Evolutionary conservation across 75 land plant genomes (phyloP), one percentile per base, ranked within the genome.

Genomic region (Selaginella tamariscina): DNA sequence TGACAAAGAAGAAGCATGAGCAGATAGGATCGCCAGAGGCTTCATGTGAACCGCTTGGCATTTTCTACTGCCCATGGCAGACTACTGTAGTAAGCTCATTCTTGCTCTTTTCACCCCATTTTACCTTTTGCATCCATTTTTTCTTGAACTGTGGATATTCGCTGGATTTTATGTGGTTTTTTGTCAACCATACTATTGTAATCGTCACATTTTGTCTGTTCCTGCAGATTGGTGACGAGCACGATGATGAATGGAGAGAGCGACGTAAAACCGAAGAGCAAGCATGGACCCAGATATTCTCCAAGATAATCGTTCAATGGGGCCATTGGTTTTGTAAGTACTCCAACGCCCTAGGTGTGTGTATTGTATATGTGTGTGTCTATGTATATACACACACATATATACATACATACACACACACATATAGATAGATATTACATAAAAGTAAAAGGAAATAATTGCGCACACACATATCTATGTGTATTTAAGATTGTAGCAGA

Each of bases 321-420:
- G 86, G 85, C 44, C 98, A 94, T 31, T 89, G 86, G 86, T 75
- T 94, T 79, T 84, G 94, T 84, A 68, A 71, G 79, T 66, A 9
- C 18, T 30, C 5, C 11, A 39, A 39, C 49, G 5, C 15, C 49
- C 15, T 39, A 5, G 5, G 49, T n/a, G n/a, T n/a, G n/a, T n/a
- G n/a, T n/a, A n/a, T n/a, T n/a, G n/a, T n/a, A n/a, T n/a, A n/a
- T n/a, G n/a, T n/a, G n/a, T n/a, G n/a, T n/a, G n/a, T n/a, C n/a
- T n/a, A n/a, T n/a, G n/a, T n/a, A n/a, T n/a, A n/a, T n/a, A n/a
- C n/a, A n/a, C n/a, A n/a, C n/a, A n/a, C n/a, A n/a, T n/a, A n/a
- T n/a, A n/a, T n/a, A n/a, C n/a, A n/a, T n/a, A n/a, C n/a, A n/a
- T n/a, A n/a, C n/a, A n/a, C n/a, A n/a, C n/a, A n/a, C n/a, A n/a